phyloP scores from a whole-genome alignment of 805 yeast species.

The Lachancea waltii region DNA sequence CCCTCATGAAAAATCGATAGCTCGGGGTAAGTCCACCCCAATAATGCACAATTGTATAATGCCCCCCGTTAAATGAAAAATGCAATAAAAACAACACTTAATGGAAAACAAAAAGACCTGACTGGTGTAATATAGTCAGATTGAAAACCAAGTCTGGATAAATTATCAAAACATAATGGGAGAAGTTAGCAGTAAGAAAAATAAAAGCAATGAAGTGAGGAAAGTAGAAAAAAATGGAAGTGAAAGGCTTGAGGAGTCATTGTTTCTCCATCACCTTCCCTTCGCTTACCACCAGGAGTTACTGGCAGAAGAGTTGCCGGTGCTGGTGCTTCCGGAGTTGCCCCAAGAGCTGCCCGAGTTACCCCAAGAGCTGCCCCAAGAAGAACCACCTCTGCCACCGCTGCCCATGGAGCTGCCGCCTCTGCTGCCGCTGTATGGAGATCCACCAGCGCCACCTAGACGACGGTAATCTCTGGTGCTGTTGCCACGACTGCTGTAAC shows the following conservation, averaged over 20 bases:
- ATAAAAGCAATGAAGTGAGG: neutral
- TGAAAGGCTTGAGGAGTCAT: neutral
- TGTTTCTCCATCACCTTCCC: neutral
- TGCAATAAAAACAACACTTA: constrained; percentile 8
- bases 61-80: constrained; percentile 15
- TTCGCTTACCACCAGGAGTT: constrained; percentile 11
- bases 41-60: constrained; percentile 26
- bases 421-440: constrained; percentile 23
- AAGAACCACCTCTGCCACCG: constrained; percentile 26
- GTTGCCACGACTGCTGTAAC: constrained; percentile 35
- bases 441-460: constrained; percentile 21
- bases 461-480: constrained; percentile 49
- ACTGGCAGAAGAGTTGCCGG: constrained; percentile 34
- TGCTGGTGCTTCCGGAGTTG: constrained; percentile 15
- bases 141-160: constrained; percentile 11
- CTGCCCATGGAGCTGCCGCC: constrained; percentile 33
- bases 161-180: constrained; percentile 6
- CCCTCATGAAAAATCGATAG: constrained; percentile 1
- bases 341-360: constrained; percentile 11
- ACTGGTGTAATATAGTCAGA: constrained; percentile 8
- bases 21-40: constrained; percentile 2
- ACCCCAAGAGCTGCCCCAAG: constrained; percentile 19
- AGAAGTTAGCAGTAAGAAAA: constrained; percentile 3
- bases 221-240: neutral
- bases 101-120: constrained; percentile 9